Evolutionary conservation across 352 stramenopile species (phyloP).

Genomic region (Thalassiosira mediterranea): DNA sequence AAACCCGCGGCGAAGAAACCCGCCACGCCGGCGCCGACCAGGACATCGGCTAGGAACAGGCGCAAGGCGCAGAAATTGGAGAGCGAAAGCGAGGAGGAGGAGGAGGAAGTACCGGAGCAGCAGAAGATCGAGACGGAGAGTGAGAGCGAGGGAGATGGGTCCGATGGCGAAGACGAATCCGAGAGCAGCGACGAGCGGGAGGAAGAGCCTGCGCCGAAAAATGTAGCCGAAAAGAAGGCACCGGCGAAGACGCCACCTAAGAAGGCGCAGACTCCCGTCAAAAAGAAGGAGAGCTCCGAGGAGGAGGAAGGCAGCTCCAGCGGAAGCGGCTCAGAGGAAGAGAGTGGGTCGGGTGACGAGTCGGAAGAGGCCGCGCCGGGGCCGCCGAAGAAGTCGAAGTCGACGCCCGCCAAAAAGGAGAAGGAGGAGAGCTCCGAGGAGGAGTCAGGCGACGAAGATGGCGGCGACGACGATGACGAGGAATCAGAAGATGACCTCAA

Average conservation of each 20-base stretch:
- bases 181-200: conserved; percentile 6
- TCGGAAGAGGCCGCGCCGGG: not conserved
- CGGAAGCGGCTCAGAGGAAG: not conserved
- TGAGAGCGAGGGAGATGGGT: conserved; percentile 17
- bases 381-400: conserved; percentile 18
- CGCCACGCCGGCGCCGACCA: not conserved
- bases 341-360: conserved; percentile 4
- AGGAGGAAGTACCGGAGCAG: not conserved
- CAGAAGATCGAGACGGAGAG: conserved; percentile 7
- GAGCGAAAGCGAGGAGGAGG: conserved; percentile 19
- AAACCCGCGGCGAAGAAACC: not conserved
- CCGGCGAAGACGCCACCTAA: no score
- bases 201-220: no score
- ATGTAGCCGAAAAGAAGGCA: no score
- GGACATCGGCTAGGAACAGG: not conserved
- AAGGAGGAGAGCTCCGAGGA: conserved; percentile 9
- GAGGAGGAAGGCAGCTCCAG: not conserved
- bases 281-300: no score
- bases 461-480: conserved; percentile 16
- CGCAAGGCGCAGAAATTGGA: not conserved
- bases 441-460: conserved; percentile 15
- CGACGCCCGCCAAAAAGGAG: conserved; percentile 8
- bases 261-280: no score
- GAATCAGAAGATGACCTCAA: conserved; percentile 37
- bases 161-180: conserved; percentile 21